These are phyloP conservation scores for Polyplosphaeria fusca DNA, from an alignment of 495 filamentous ascomycete genomes.

Conservation along the genomic window DNA sequence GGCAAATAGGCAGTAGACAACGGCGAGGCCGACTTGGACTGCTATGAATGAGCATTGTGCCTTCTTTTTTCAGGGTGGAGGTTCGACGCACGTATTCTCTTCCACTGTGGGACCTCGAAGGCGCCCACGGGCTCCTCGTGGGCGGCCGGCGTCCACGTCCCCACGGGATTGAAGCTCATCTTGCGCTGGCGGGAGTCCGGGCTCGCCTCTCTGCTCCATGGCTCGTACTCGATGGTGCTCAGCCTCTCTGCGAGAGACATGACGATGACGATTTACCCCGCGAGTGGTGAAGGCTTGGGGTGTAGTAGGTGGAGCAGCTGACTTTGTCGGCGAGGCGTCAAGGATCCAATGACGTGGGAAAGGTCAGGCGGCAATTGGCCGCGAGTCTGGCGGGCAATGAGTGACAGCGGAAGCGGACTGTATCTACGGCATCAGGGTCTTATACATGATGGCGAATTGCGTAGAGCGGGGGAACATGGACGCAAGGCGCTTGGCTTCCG, in stretches of 20 bases:
- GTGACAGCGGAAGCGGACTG: neutral
- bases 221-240: conserved; percentile 35
- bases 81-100: conserved; percentile 47
- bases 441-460: conserved; percentile 25
- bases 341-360: neutral
- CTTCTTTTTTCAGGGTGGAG: neutral
- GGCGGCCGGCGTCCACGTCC: conserved; percentile 35
- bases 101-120: conserved; percentile 51
- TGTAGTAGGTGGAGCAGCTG: too few relatives aligned
- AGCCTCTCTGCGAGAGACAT: conserved; percentile 35
- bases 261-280: conserved; percentile 1
- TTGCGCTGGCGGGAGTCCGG: conserved; percentile 36
- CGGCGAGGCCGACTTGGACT: conserved; percentile 63
- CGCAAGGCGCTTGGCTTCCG: conserved; percentile 5
- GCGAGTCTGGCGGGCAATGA: neutral
- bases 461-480: conserved; percentile 11
- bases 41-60: neutral
- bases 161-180: conserved; percentile 45
- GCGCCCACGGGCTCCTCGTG: conserved; percentile 41
- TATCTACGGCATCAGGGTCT: neutral
- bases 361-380: neutral
- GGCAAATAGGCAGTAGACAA: conserved; percentile 77
- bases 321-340: neutral
- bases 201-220: conserved; percentile 32
- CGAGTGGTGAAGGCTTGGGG: too few relatives aligned